Base-by-base conservation (phyloP, 352 stramenopile species). In the Globisporangium perplexum region DNA sequence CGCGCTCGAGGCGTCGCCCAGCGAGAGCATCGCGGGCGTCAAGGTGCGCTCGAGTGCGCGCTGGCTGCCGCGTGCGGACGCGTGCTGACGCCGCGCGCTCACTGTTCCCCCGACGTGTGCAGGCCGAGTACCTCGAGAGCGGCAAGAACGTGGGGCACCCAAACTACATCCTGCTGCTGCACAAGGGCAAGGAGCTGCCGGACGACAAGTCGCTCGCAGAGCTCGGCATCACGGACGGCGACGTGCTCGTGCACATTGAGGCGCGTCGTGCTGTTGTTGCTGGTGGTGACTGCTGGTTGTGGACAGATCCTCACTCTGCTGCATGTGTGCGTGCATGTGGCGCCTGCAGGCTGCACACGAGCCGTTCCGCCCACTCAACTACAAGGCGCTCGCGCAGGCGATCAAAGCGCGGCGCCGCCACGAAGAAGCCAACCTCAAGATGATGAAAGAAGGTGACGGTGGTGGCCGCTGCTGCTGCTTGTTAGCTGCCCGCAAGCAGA, bases 151-250 rank as follows among this genome's bases (percentile, higher is more conserved):
- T 72, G 20, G 72, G 74, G 5, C 77, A 85, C 51, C 66, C 77
- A 15, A 88, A 87, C 63, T 93, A 82, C 57, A 87, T 95, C 46
- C 53, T 92, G 51, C 66, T 95, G 51, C 69, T 95, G 42, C 83
- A 95, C 68, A 92, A 91, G 55, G 84, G 84, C 57, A 90, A 90
- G 58, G 83, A 93, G 61, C 59, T 95, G 26, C 66, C 80, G 30
- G 84, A 95, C 52, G 84, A 93, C 47, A 95, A 95, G 75, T 88
- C 82, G 59, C 74, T 95, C 24, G 78, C 69, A 3, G 82, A 95
- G 58, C 67, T 85, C 24, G 74, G 75, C 43, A 88, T 88, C 68
- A 73, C 72, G 30, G 75, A 85, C 57, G 77, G 74, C 36, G 84
- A 91, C 55, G 75, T 92, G 57, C 68, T 95, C 26, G 83, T 95